Base-by-base conservation (phyloP, 805 yeast species). In the Cyberlindnera lachancei region DNA sequence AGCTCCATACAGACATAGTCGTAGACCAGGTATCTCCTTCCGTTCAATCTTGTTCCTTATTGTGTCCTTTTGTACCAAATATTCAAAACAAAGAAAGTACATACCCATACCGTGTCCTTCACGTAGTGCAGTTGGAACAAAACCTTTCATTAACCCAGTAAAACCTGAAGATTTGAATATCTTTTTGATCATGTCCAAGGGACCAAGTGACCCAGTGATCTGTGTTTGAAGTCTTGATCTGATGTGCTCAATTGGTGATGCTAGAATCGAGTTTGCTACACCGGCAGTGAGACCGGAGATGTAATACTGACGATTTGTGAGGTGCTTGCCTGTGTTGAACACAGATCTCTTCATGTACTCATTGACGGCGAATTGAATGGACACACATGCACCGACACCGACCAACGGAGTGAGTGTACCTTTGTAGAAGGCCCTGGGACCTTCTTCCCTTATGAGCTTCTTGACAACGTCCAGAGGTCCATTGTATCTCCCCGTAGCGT, bases 341-440 rank as follows among this genome's bases (percentile, higher is more conserved):
- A 82, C 87, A 38, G 68, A 62, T 49, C 96, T 68, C 61, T 92
- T 92, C 95, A 90, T 86, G 50, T 70, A 80, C 57, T 92, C 97
- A 52, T 88, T 88, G 23, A 86, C 94, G 28, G 95, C 92, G 53
- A 92, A 92, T 59, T 92, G 98, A 25, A 90, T 83, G 7, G 95
- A 84, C 10, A 92, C 96, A 66, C 96, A 88, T 1, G 95, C 95
- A 31, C 98, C 98, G n/a, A 90, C 85, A 10, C 98, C 98, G 22
- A 90, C 57, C 46, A 92, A 66, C 15, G 98, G 98, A 1, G 96
- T 88, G 46, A 87, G 50, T 1, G 96, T 87, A 22, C 98, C 98
- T 58, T 94, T 79, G 57, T 92, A 92, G 51, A 92, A 85, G 0
- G 94, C 98, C 23, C 62, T 37, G 6, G 78, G 70, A 2, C 98